A percentile compares a stretch with the other conserved stretches of the same genome.
phyloP scores from a whole-genome alignment of 495 filamentous ascomycete genomes.

The Aspergillus taichungensis region DNA sequence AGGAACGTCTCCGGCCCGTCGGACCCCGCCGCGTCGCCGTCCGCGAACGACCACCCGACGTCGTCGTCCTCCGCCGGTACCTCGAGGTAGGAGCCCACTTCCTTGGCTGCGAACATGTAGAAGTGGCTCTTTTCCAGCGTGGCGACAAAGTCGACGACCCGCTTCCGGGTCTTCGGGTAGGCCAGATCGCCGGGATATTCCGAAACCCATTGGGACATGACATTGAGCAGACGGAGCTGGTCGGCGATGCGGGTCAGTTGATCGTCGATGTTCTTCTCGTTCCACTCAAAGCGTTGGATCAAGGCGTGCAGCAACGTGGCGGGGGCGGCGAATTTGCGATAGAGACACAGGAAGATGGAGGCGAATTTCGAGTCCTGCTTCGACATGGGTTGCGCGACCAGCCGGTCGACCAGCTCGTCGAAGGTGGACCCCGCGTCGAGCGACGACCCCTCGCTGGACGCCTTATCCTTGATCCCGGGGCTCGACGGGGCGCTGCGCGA shows the following conservation, averaged over 20 bases:
- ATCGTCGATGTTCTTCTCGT: conserved; percentile 51
- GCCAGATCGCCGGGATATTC: conserved; percentile 91
- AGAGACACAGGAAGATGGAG: conserved; percentile 83
- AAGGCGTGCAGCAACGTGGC: conserved; percentile 64
- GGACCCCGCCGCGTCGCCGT: conserved; percentile 43
- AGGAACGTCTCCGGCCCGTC: conserved; percentile 28
- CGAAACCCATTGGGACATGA: conserved; percentile 84
- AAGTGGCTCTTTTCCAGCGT: conserved; percentile 60
- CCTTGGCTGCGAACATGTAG: conserved; percentile 73
- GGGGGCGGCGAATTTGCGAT: conserved; percentile 86
- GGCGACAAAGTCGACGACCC: conserved; percentile 61
- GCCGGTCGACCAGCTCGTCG: conserved; percentile 80
- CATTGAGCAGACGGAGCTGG: conserved; percentile 75
- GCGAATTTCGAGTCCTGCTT: conserved; percentile 79
- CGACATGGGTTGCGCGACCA: conserved; percentile 72
- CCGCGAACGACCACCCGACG: conserved; percentile 63
- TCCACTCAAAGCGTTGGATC: conserved; percentile 60
- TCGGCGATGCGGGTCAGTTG: conserved; percentile 60
- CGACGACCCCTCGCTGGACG: conserved; percentile 27
- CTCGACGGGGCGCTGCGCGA: conserved; percentile 22
- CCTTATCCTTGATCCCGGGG: conserved; percentile 25
- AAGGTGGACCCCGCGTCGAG: conserved; percentile 58
- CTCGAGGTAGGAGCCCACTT: conserved; percentile 62
- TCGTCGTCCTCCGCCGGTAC: conserved; percentile 69
- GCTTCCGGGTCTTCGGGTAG: conserved; percentile 60